Percentiles rank a stretch among this genome's conserved stretches.
These are phyloP conservation scores for Neopestalotiopsis clavispora DNA, from an alignment of 2,329 filamentous ascomycete genomes.

Conservation along the genomic window DNA sequence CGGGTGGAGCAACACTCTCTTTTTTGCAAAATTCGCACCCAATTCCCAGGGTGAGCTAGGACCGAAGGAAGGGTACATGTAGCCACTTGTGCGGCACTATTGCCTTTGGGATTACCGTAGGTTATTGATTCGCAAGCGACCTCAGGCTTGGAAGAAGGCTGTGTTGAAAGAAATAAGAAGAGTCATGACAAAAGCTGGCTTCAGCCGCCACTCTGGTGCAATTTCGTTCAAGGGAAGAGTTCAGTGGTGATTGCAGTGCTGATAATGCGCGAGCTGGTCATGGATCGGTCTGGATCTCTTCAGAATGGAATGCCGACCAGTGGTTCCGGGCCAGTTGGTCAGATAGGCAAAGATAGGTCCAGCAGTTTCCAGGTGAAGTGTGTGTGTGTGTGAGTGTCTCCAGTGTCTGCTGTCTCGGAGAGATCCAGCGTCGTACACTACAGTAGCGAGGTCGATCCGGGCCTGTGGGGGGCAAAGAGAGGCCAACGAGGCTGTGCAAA, in stretches of 20 bases:
- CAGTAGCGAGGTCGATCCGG: not conserved
- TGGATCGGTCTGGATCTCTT: not conserved
- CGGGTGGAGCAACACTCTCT: not conserved
- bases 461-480: constrained; percentile 19
- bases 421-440: not conserved
- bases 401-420: not conserved
- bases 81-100: not conserved
- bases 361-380: not conserved
- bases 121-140: not conserved
- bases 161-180: not conserved
- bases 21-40: not conserved
- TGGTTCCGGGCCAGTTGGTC: not conserved
- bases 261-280: not conserved
- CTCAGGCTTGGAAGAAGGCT: constrained; percentile 16
- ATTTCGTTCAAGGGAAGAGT: not conserved
- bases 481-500: constrained; percentile 35
- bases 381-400: not conserved
- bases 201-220: not conserved
- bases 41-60: constrained; percentile 1
- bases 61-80: not conserved
- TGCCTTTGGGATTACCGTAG: not conserved
- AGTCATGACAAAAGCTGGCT: not conserved
- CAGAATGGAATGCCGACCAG: not conserved
- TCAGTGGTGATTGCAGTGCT: not conserved
- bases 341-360: not conserved